phyloP scores from a whole-genome alignment of 2,329 filamentous ascomycete genomes.

The Ambrosiella xylebori region DNA sequence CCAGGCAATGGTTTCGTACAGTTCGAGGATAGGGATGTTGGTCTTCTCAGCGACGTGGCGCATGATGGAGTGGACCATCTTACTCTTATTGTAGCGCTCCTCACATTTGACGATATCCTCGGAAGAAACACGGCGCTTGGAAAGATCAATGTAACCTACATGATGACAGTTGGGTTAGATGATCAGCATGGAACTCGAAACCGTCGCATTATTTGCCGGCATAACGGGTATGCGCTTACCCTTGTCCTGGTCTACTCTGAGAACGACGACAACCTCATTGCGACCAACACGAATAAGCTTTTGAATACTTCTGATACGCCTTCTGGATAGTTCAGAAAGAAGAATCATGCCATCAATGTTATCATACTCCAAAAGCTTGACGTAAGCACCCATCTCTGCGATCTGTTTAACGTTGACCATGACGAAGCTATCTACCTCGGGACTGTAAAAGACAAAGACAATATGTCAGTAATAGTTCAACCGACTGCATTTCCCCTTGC shows the following conservation, averaged over 20 bases:
- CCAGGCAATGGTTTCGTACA: conserved; percentile 93
- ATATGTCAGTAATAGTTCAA: conserved; percentile 8
- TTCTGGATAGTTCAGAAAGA: conserved; percentile 87
- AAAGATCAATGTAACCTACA: conserved; percentile 81
- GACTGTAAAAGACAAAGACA: conserved; percentile 20
- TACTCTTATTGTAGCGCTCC: conserved; percentile 99
- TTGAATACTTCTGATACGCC: conserved; percentile 97
- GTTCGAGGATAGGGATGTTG: conserved; percentile 74
- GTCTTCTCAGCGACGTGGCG: conserved; percentile 97
- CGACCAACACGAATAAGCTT: conserved; percentile 96
- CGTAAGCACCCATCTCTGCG: conserved; percentile 98
- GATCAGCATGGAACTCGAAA: background rate
- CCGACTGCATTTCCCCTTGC: background rate
- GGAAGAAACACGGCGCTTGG: conserved; percentile 90
- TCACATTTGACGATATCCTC: conserved; percentile 98
- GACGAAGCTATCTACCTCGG: conserved; percentile 98
- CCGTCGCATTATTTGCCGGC: background rate
- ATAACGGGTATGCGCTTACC: conserved; percentile 27
- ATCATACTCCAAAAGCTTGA: conserved; percentile 98
- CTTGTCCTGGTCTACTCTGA: conserved; percentile 99
- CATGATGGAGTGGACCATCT: conserved; percentile 98
- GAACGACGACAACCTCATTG: conserved; percentile 96
- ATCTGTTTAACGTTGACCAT: conserved; percentile 99
- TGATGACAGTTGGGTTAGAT: background rate
- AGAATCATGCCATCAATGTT: conserved; percentile 99